Base-by-base conservation (phyloP, 2,329 filamentous ascomycete genomes). In the Epichloe festucae region DNA sequence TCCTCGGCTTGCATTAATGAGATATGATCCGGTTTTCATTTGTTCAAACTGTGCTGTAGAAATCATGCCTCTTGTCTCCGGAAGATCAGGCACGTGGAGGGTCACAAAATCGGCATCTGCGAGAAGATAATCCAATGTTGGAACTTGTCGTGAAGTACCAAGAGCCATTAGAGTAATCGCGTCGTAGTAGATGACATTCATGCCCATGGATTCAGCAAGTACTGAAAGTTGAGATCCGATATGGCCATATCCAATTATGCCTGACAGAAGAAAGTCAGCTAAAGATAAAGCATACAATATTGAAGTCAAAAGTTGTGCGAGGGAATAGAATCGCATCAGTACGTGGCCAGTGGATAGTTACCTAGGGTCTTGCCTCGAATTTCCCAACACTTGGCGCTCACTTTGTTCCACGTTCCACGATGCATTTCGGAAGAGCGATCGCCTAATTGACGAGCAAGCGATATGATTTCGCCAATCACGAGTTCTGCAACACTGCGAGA, bases 181-280 rank as follows among this genome's bases (percentile, higher is more conserved):
- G 68, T 98, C 93, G 69, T 94, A 97, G 76, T 96, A 98, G 62
- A 97, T 90, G 62, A 98, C 93, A 15, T 78, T 83, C 91, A 98
- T 96, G 48, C 93, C 93, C 89, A 98, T 95, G 23, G 91, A 83
- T 70, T 98, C 93, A 31, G 93, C 90, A 56, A 98, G 75, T 42
- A 98, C 93, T 0, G 90, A 97, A 57, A 98, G 74, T 70, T 98
- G 93, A 49, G 89, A 90, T 56, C 93, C 93, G 65, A 98, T 97
- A 66, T 98, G 93, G 55, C 93, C 93, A 64, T 98, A 98, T 34
- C 93, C 93, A 58, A 98, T 82, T 62, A 98, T 97, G 56, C 87
- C 81, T 84, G 48, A 7, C 4, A 10, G 15, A 11, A 27, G n/a
- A 31, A 23, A n/a, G 19, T 49, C 39, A 44, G 31, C 7, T 2